These are phyloP conservation scores for Lachnellula cervina DNA, from an alignment of 2,329 filamentous ascomycete species.

Conservation along the genomic window DNA sequence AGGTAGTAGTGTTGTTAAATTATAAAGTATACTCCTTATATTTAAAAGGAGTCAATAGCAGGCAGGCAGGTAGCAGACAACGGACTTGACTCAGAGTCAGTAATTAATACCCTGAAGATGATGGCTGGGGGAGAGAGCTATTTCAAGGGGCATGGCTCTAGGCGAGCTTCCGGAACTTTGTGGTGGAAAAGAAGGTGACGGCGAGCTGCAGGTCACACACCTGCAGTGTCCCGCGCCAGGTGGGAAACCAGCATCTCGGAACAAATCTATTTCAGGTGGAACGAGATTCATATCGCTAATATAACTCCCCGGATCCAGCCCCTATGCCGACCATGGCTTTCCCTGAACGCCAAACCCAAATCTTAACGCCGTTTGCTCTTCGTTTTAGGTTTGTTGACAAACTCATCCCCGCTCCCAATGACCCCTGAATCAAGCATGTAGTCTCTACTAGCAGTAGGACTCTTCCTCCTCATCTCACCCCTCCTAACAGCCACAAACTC, in stretches of 20 bases:
- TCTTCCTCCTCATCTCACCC: conserved; percentile 84
- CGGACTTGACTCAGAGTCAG: no score
- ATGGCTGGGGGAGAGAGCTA: neutral
- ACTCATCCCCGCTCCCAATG: conserved; percentile 38
- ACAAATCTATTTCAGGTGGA: neutral
- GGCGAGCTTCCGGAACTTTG: neutral
- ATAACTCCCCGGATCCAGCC: neutral
- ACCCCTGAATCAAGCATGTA: conserved; percentile 55
- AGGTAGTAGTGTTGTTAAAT: no score
- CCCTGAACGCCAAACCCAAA: neutral
- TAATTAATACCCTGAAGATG: no score
- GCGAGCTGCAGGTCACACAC: neutral
- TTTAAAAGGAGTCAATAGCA: no score
- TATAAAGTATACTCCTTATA: no score
- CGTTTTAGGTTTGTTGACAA: conserved; percentile 17
- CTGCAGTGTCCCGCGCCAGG: neutral
- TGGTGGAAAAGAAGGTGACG: neutral
- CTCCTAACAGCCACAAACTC: conserved; percentile 66
- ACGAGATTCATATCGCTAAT: no score
- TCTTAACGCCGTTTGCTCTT: conserved; percentile 21
- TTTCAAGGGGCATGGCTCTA: neutral
- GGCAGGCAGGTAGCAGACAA: no score
- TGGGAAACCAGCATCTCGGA: neutral
- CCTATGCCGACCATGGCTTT: neutral
- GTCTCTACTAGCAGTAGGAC: conserved; percentile 67